Percentiles rank a stretch among this genome's conserved stretches.
phyloP scores from a whole-genome alignment of 2,329 filamentous ascomycete genomes.

The Neophaeococcomyces mojaviensis region DNA sequence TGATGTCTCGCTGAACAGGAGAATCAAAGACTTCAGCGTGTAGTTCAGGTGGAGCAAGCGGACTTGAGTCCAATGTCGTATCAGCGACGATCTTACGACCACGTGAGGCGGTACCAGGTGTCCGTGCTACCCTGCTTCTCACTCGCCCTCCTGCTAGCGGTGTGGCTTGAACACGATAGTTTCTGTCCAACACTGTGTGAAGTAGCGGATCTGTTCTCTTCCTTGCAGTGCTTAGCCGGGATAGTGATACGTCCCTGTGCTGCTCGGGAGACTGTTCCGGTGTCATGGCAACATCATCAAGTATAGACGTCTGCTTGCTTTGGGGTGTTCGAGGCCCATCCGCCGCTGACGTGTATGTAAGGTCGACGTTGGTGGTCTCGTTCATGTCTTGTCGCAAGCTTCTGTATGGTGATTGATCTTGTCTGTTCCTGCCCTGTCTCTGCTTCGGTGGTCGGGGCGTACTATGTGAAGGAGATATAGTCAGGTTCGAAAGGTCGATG shows the following conservation, averaged over 20 bases:
- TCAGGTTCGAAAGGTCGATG: constrained; percentile 37
- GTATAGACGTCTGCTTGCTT: constrained; percentile 11
- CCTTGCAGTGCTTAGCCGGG: constrained; percentile 33
- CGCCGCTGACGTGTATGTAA: constrained; percentile 27
- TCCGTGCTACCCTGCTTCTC: constrained; percentile 16
- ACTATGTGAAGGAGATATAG: constrained; percentile 39
- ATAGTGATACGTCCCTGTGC: constrained; percentile 39
- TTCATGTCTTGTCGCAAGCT: constrained; percentile 58
- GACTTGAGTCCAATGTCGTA: constrained; percentile 54
- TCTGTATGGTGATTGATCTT: constrained; percentile 71
- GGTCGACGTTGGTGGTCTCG: constrained; percentile 33
- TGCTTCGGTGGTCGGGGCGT: constrained; percentile 35
- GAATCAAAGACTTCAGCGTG: constrained; percentile 80
- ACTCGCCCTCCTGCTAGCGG: constrained; percentile 48
- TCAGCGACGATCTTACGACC: constrained; percentile 10
- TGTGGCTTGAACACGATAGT: constrained; percentile 86
- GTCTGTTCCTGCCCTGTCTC: constrained; percentile 44
- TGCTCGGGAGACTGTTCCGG: constrained; percentile 52
- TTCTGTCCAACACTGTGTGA: constrained; percentile 90
- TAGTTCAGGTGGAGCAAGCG: constrained; percentile 67
- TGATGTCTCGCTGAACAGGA: constrained; percentile 44
- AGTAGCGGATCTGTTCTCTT: constrained; percentile 62
- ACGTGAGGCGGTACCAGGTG: constrained; percentile 27
- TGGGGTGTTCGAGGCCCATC: constrained; percentile 22
- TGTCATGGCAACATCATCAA: constrained; percentile 52